Conservation (phyloP, 306 rosid genomes). For the Cicer bijugum region DNA sequence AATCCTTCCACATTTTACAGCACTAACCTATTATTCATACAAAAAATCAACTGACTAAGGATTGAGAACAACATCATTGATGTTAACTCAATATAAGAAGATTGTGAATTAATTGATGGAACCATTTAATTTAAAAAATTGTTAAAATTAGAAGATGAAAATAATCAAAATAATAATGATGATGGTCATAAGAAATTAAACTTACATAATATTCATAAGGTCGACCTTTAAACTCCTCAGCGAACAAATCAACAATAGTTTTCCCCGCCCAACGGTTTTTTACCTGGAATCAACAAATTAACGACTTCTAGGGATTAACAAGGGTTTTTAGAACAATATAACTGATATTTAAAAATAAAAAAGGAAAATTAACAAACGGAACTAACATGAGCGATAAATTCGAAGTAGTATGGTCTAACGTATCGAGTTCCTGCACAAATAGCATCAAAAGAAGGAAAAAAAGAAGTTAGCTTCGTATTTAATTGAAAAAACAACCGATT, state of each 20-base stretch:
- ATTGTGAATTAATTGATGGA: neutral
- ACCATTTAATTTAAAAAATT: neutral
- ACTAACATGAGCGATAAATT: conserved; percentile 82
- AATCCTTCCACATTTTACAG: conserved; percentile 57
- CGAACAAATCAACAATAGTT: conserved; percentile 81
- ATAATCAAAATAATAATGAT: too few relatives aligned
- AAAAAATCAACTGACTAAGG: conserved; percentile 22
- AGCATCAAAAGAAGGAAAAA: neutral
- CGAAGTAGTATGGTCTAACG: conserved; percentile 92
- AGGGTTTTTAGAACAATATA: conserved; percentile 37
- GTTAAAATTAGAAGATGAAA: neutral
- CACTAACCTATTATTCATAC: conserved; percentile 38
- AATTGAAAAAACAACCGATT: neutral
- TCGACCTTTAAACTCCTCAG: conserved; percentile 93
- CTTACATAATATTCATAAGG: conserved; percentile 79
- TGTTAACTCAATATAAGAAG: neutral
- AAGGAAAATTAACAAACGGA: neutral
- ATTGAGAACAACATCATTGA: neutral
- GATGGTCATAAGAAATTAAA: neutral
- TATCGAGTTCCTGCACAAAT: conserved; percentile 70
- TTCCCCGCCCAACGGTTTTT: conserved; percentile 93
- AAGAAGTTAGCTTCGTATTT: neutral
- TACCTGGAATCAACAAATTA: conserved; percentile 58
- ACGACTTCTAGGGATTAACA: conserved; percentile 46
- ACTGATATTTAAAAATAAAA: neutral